These are phyloP conservation scores for Tetracladium marchalianum DNA, from an alignment of 495 filamentous ascomycete genomes.

Conservation along the genomic window DNA sequence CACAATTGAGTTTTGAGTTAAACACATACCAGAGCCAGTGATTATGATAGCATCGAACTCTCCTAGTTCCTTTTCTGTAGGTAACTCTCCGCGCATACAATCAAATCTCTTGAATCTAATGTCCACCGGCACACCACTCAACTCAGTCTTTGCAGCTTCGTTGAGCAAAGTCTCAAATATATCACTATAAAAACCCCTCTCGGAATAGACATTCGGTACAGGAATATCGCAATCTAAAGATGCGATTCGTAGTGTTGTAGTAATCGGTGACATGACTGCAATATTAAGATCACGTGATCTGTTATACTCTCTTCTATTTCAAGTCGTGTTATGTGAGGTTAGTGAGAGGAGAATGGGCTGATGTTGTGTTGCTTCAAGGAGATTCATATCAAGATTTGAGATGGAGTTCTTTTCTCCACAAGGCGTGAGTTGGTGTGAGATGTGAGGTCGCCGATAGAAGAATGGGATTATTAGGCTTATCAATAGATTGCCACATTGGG, in stretches of 20 bases:
- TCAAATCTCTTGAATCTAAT: slow-evolving; percentile 48
- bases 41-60: slow-evolving; percentile 70
- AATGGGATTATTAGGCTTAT: too few relatives aligned
- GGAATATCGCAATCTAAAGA: slow-evolving; percentile 74
- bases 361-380: too few relatives aligned
- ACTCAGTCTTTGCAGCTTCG: slow-evolving; percentile 26
- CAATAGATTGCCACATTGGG: too few relatives aligned
- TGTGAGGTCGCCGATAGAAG: too few relatives aligned
- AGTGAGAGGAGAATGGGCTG: too few relatives aligned
- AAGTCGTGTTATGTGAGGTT: too few relatives aligned
- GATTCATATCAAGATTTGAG: too few relatives aligned
- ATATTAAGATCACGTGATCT: too few relatives aligned
- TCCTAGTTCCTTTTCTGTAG: slow-evolving; percentile 35
- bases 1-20: background rate
- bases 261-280: slow-evolving; percentile 3
- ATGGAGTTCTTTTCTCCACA: too few relatives aligned
- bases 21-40: slow-evolving; percentile 46
- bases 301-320: too few relatives aligned
- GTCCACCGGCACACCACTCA: background rate
- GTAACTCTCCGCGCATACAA: slow-evolving; percentile 39
- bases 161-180: slow-evolving; percentile 55
- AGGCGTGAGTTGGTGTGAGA: too few relatives aligned
- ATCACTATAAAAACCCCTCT: slow-evolving; percentile 50
- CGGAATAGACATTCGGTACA: slow-evolving; percentile 43
- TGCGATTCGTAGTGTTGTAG: slow-evolving; percentile 51